Percentiles rank a stretch among this genome's conserved stretches.
phyloP scores from a whole-genome alignment of 169 alveolate species.

The Cryptosporidium baileyi region DNA sequence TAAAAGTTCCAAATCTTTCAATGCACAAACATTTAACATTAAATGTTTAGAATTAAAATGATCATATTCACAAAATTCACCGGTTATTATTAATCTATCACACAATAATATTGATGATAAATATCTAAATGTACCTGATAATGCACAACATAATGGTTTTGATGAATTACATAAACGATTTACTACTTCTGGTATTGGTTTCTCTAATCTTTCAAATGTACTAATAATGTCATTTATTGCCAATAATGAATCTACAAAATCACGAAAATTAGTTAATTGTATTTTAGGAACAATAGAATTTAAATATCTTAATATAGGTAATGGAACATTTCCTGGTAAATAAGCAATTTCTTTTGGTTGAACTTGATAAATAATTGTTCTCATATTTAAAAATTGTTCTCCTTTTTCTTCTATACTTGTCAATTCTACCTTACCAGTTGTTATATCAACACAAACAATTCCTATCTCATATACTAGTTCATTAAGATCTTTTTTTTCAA shows the following conservation, averaged over 20 bases:
- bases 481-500: slow-evolving; percentile 40
- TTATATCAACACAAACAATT: slow-evolving; percentile 83
- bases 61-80: slow-evolving; percentile 43
- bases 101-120: slow-evolving; percentile 52
- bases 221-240: slow-evolving; percentile 45
- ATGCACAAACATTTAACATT: slow-evolving; percentile 79
- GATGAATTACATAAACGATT: slow-evolving; percentile 13
- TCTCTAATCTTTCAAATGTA: slow-evolving; percentile 15
- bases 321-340: slow-evolving; percentile 71
- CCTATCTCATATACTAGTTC: slow-evolving; percentile 79
- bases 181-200: slow-evolving; percentile 34
- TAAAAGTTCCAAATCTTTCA: slow-evolving; percentile 85
- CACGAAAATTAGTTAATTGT: slow-evolving; percentile 52
- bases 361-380: slow-evolving; percentile 80
- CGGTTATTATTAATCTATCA: slow-evolving; percentile 49
- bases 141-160: slow-evolving; percentile 34
- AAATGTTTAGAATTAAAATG: slow-evolving; percentile 43
- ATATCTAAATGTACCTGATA: slow-evolving; percentile 53
- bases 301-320: slow-evolving; percentile 32
- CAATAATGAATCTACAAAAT: slow-evolving; percentile 40
- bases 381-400: slow-evolving; percentile 40
- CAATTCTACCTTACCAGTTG: slow-evolving; percentile 77
- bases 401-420: slow-evolving; percentile 78
- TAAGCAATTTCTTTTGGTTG: slow-evolving; percentile 84
- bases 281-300: slow-evolving; percentile 36